These are phyloP conservation scores for Boletus rex-veris DNA, from an alignment of 768 basidiomycete species.

Conservation along the genomic window DNA sequence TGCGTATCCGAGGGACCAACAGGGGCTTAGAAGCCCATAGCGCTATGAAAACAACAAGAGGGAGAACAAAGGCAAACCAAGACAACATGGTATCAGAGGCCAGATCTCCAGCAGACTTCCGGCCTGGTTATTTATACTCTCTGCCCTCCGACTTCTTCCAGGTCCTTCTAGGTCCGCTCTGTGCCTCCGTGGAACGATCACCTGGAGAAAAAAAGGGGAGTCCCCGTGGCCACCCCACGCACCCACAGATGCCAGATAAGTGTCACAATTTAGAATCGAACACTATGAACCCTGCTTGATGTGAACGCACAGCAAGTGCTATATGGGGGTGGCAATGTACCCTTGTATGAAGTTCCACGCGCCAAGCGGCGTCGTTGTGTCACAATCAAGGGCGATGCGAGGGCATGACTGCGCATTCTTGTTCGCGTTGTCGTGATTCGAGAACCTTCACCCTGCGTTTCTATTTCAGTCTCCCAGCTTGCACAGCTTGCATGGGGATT, in stretches of 20 bases:
- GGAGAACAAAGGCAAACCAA: not conserved
- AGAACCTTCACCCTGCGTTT: not conserved
- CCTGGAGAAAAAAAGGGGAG: not conserved
- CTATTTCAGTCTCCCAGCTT: no score
- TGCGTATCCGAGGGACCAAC: slow-evolving; percentile 2
- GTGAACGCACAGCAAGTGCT: slow-evolving; percentile 9
- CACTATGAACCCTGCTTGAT: not conserved
- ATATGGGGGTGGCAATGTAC: not conserved
- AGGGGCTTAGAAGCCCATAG: not conserved
- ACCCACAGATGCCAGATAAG: slow-evolving; percentile 4
- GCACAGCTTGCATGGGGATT: not conserved
- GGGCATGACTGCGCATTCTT: not conserved
- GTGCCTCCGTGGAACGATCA: not conserved
- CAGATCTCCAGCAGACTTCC: not conserved
- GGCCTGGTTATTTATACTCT: slow-evolving; percentile 10
- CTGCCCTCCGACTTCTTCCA: not conserved
- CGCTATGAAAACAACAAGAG: not conserved
- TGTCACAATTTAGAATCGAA: not conserved
- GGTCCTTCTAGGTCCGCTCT: not conserved
- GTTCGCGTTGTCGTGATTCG: not conserved
- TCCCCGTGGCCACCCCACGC: not conserved
- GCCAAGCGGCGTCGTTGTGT: not conserved
- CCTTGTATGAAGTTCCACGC: not conserved
- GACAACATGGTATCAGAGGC: slow-evolving; percentile 2
- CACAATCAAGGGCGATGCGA: not conserved